Evolutionary conservation across 2,329 filamentous ascomycete genomes (phyloP), one percentile per base, ranked within the genome.

Genomic region (Aspergillus novofumigatus): DNA sequence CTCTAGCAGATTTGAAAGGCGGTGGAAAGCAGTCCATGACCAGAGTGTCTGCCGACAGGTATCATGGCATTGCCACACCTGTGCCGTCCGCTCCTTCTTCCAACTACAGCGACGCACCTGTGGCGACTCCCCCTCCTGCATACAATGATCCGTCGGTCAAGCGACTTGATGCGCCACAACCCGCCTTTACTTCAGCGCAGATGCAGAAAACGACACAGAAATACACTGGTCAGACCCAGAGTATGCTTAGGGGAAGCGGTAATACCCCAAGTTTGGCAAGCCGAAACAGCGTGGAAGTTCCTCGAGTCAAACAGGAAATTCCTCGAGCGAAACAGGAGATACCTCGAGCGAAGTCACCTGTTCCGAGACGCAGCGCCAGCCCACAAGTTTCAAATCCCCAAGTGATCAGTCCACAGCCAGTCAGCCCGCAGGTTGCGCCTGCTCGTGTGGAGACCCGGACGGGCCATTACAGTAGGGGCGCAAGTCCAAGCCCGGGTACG

Each of bases 131-230:
- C 5, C 93, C 93, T 2, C 93, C 93, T 3, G 91, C 90, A 0
- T 97, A 97, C 68, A 89, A 93, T 58, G 84, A 82, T 57, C 76
- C 85, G 49, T 84, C 87, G 51, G 83, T 91, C 49, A 90, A 89
- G 69, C 84, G 90, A 57, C 82, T 97, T 3, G 94, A 92, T 54
- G 90, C 93, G 11, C 95, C 94, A 1, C 88, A 93, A 57, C 92
- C 93, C 2, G 94, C 94, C 1, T 91, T 95, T 59, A 99, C 95
- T 0, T 90, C 91, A 3, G 90, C 89, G 61, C 91, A 94, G 50
- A 99, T 99, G 95, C 91, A 96, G 69, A 90, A 96, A 73, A 91
- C 92, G 3, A 94, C 92, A 0, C 89, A 95, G 66, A 92, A 92
- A 73, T 97, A 93, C 68, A 86, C 89, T 23, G 85, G 87, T 49